phyloP scores from a whole-genome alignment of 208 protist species.

The Trypanosoma mega region DNA sequence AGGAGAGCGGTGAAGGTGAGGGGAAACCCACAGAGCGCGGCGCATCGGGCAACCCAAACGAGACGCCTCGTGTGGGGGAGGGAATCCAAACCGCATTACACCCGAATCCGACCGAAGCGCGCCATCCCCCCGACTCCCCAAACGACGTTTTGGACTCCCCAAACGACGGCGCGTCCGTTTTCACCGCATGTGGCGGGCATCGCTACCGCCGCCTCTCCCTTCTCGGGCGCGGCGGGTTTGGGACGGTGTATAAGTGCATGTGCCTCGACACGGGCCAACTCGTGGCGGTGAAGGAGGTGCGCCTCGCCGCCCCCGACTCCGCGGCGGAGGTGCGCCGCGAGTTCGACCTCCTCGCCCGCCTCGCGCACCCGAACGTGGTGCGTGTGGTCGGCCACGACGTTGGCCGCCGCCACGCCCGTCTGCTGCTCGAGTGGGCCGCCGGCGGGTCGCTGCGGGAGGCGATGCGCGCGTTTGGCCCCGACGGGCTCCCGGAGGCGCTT shows the following conservation, averaged over 20 bases:
- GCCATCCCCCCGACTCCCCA: too few species aligned
- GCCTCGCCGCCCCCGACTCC: conserved; percentile 32
- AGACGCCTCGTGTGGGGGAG: too few species aligned
- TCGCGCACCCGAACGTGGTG: conserved; percentile 71
- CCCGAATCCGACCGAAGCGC: background rate
- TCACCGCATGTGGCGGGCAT: conserved; percentile 5
- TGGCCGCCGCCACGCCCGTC: conserved; percentile 33
- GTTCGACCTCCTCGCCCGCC: conserved; percentile 62
- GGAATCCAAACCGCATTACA: background rate
- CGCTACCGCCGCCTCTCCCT: conserved; percentile 8
- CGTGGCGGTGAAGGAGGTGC: conserved; percentile 68
- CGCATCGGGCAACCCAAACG: too few species aligned
- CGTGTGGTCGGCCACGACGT: conserved; percentile 67
- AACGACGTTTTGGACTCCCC: background rate
- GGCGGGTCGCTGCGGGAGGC: conserved; percentile 63
- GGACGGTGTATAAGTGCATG: conserved; percentile 19
- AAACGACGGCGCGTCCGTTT: background rate
- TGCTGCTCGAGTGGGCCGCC: conserved; percentile 83
- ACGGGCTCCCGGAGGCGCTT: conserved; percentile 46
- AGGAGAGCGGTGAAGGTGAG: too few species aligned
- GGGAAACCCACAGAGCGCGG: too few species aligned
- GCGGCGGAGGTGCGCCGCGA: conserved; percentile 56
- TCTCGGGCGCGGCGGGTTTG: conserved; percentile 25
- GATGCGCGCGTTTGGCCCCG: conserved; percentile 33
- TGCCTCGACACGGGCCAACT: conserved; percentile 14